Evolutionary conservation across 2,329 filamentous ascomycete genomes (phyloP), one percentile per base, ranked within the genome.

Genomic region (Colletotrichum eleusines): DNA sequence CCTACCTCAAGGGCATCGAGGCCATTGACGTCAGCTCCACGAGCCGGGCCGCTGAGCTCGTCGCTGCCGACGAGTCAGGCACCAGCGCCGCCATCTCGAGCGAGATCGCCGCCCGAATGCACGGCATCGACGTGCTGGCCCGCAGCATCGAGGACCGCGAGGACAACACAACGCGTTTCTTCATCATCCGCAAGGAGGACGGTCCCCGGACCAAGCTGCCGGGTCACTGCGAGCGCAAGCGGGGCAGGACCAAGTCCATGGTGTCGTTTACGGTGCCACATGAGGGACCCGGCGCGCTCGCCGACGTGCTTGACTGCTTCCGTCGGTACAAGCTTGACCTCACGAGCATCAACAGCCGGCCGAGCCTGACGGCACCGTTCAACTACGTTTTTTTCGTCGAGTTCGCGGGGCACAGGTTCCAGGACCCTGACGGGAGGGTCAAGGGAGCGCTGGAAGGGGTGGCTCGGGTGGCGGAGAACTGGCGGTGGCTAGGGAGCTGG

Each of bases 341-440:
- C 74, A 98, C 95, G 38, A 95, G 92, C 79, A 97, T 98, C 80
- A 95, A 94, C 78, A 94, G 93, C 74, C 84, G 95, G 73, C 95
- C 95, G 6, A 94, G 93, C 76, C 87, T 92, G 66, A 84, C 87
- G 48, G 83, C 84, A 74, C 89, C 92, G 26, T 98, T 97, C 89
- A 91, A 97, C 79, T 98, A 98, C 82, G 88, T 98, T 46, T 98
- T 98, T 83, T 95, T 98, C 78, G 91, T 98, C 38, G 95, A 98
- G 84, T 94, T 97, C 76, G 88, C 92, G 78, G 91, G 92, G 1
- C 86, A 89, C 78, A 82, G 81, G 74, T 76, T 79, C 66, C 79
- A 81, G 59, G 89, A 89, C 75, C 84, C 84, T 2, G 84, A 86
- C 63, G 87, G 85, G 4, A 84, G 85, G 72, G 90, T 94, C 20